Evolutionary conservation across 2,329 filamentous ascomycete genomes (phyloP).

Genomic region (Juglanconis sp.): DNA sequence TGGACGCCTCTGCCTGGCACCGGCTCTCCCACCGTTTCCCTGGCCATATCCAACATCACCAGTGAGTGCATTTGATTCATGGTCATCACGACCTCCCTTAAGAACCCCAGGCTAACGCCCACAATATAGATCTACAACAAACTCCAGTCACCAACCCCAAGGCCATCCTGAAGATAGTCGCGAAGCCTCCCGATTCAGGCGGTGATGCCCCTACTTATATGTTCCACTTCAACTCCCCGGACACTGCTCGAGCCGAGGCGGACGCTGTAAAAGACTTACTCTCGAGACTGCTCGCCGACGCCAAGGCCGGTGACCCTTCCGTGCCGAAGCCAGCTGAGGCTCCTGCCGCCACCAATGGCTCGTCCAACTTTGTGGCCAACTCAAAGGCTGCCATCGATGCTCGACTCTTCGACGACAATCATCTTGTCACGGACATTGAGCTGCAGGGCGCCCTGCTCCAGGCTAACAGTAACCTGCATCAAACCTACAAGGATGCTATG

Average conservation of each 20-base stretch:
- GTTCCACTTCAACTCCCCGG: conserved; percentile 81
- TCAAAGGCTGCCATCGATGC: conserved; percentile 72
- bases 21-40: conserved; percentile 62
- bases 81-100: background rate
- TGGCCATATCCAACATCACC: conserved; percentile 73
- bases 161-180: conserved; percentile 91
- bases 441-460: conserved; percentile 87
- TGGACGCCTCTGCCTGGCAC: conserved; percentile 72
- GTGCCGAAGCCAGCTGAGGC: conserved; percentile 46
- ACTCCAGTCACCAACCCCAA: conserved; percentile 84
- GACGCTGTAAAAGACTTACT: conserved; percentile 80
- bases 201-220: conserved; percentile 68
- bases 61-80: conserved; percentile 52
- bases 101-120: conserved; percentile 15
- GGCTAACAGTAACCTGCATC: conserved; percentile 69
- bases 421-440: conserved; percentile 72
- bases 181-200: conserved; percentile 55
- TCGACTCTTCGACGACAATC: conserved; percentile 76
- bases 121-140: conserved; percentile 76
- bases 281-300: conserved; percentile 70
- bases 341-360: conserved; percentile 25
- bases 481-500: conserved; percentile 83
- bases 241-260: conserved; percentile 76
- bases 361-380: conserved; percentile 62
- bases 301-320: conserved; percentile 54